Base-by-base conservation (phyloP, 2,329 filamentous ascomycete genomes). In the Phoma sp. region DNA sequence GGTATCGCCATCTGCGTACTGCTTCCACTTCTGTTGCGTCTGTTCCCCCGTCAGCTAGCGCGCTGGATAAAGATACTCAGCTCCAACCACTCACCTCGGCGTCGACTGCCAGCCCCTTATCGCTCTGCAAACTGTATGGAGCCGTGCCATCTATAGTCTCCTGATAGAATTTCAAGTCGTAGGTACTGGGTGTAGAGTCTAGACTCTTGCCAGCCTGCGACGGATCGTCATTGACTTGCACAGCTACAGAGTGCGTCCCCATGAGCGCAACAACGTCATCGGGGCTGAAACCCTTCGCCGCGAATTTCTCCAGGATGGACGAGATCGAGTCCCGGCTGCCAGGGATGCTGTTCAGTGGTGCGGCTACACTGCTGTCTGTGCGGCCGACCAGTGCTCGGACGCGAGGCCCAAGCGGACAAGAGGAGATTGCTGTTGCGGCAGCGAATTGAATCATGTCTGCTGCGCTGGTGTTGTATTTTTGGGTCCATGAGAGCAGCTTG, bases 401-500 rank as follows among this genome's bases (percentile, higher is more conserved):
- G 0, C 40, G 53, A 5, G 66, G 66, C 4, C 68, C 67, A 1
- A 62, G 33, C 1, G 67, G 68, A 32, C 67, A 71, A 2, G 48
- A 45, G 0, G 62, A 54, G 15, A 70, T 69, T 3, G 61, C 68
- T 11, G 40, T 42, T 15, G 67, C 62, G 20, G 55, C 64, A 2
- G 64, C 68, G 26, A 71, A 69, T 23, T 69, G 59, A 7, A 70
- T 67, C 56, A 67, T 68, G 43, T 70, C 68, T 37, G 68, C 67
- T 1, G 57, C 59, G 21, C 63, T 60, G 45, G 69, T 67, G 23
- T 61, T 67, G 56, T 77, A 80, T 42, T 76, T 72, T 15, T 62
- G 61, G 30, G 74, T 75, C 71, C 78, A 75, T 6, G 57, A 51
- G 30, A 66, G 61, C 1, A 79, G 68, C 43, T 74, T 71, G 3